Conservation (phyloP, 2,329 filamentous ascomycete species). For the Talaromyces sp. region DNA sequence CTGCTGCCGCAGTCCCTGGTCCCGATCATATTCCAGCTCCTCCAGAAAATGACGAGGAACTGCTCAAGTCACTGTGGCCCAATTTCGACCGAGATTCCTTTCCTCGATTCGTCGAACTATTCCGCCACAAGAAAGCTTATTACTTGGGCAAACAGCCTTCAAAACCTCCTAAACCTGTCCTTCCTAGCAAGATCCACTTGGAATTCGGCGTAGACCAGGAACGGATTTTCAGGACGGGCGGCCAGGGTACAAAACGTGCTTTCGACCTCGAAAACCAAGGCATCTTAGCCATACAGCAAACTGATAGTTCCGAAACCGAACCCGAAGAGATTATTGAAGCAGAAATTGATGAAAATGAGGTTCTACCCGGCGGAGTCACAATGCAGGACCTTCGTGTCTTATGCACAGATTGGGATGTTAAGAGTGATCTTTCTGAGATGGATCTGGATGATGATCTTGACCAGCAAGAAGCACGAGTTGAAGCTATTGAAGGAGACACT, state of each 20-base stretch:
- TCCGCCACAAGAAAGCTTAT: constrained; percentile 73
- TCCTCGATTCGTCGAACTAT: constrained; percentile 74
- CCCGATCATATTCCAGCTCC: constrained; percentile 51
- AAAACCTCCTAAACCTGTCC: constrained; percentile 75
- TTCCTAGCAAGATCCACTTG: constrained; percentile 81
- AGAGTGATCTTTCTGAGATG: constrained; percentile 49
- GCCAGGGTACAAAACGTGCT: constrained; percentile 51
- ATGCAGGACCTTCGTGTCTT: constrained; percentile 78
- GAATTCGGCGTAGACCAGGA: constrained; percentile 85
- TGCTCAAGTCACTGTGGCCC: constrained; percentile 76
- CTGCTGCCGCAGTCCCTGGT: constrained; percentile 42
- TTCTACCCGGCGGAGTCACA: constrained; percentile 64
- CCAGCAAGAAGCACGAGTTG: constrained; percentile 20
- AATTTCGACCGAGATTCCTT: constrained; percentile 70
- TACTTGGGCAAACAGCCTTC: constrained; percentile 73
- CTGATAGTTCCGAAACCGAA: constrained; percentile 45
- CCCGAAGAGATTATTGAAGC: constrained; percentile 48
- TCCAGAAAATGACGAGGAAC: constrained; percentile 67
- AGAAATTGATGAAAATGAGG: constrained; percentile 57
- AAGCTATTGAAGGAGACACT: constrained; percentile 54
- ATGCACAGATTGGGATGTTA: constrained; percentile 78
- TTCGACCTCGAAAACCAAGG: constrained; percentile 54
- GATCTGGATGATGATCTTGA: constrained; percentile 24
- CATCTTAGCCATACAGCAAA: constrained; percentile 36
- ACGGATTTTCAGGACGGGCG: constrained; percentile 73